A percentile compares a stretch with the other conserved stretches of the same genome.
Conservation (phyloP, 1,284 basidiomycete genomes). For the Heterobasidion annosum region DNA sequence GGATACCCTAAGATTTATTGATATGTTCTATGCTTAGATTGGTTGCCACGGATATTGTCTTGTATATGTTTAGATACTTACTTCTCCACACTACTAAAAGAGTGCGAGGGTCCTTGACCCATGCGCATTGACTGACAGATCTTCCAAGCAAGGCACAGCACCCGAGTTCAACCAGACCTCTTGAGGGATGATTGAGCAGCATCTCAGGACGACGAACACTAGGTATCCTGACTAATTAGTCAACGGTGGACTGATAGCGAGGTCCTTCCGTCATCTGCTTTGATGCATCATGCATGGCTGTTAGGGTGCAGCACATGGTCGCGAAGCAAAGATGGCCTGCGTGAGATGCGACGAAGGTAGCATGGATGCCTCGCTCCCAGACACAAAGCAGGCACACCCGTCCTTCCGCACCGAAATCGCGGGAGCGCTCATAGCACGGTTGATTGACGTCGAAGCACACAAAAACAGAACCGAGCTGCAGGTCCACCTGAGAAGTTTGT, state of each 20-base stretch:
- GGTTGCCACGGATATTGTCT: background rate
- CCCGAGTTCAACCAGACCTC: background rate
- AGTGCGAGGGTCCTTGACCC: too few relatives aligned
- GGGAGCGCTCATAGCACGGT: constrained; percentile 2
- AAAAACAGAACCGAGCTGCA: background rate
- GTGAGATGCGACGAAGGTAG: background rate
- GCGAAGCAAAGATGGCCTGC: constrained; percentile 8
- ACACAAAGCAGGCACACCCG: background rate
- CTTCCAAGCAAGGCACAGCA: background rate
- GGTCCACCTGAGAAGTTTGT: background rate
- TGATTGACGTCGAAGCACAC: constrained; percentile 1
- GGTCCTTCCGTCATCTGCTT: constrained; percentile 4
- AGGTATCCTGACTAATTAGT: too few relatives aligned
- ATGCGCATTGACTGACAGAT: background rate
- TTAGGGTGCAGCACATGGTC: constrained; percentile 13
- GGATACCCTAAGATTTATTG: constrained; percentile 2
- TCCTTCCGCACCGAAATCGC: background rate
- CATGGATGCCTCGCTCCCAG: background rate
- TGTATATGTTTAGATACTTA: background rate
- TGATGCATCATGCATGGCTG: background rate
- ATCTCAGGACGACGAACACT: background rate
- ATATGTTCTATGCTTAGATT: background rate
- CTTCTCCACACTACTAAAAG: background rate
- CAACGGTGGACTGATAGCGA: too few relatives aligned
- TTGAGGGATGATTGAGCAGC: background rate